These are phyloP conservation scores for Brassica incana DNA, from an alignment of 345 rosid species.

Conservation along the genomic window DNA sequence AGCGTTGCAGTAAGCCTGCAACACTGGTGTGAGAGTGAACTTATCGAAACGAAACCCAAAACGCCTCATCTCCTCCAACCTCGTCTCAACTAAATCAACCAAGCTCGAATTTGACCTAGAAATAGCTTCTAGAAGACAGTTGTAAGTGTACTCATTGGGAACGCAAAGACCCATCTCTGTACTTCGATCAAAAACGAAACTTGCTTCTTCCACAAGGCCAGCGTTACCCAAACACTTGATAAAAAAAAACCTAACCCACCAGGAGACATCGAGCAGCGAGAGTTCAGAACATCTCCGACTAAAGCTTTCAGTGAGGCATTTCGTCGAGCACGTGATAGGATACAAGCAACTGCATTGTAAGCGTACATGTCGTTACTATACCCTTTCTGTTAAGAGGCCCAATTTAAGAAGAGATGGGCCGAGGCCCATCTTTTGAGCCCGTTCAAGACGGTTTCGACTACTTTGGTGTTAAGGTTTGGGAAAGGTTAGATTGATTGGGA, in stretches of 20 bases:
- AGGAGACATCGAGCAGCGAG: constrained; percentile 64
- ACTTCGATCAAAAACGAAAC: constrained; percentile 61
- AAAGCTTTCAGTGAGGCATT: constrained; percentile 62
- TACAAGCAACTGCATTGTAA: constrained; percentile 80
- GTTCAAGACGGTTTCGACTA: constrained; percentile 64
- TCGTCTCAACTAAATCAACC: constrained; percentile 60
- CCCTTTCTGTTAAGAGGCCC: constrained; percentile 42
- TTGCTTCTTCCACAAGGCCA: constrained; percentile 71
- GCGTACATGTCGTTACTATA: constrained; percentile 48
- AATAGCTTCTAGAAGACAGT: constrained; percentile 74
- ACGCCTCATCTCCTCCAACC: constrained; percentile 64
- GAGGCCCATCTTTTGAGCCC: constrained; percentile 57
- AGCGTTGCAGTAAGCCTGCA: too few species aligned
- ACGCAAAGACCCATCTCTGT: constrained; percentile 57
- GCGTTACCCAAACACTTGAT: constrained; percentile 72
- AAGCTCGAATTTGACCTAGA: constrained; percentile 44
- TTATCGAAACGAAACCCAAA: constrained; percentile 52
- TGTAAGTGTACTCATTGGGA: constrained; percentile 69
- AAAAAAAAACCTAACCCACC: constrained; percentile 79
- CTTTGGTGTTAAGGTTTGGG: constrained; percentile 37
- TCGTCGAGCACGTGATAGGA: constrained; percentile 95
- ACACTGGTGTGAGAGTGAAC: too few species aligned
- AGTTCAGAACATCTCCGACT: constrained; percentile 47
- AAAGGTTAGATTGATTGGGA: too few species aligned
- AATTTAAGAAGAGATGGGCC: constrained; percentile 59